Percentiles rank a stretch among this genome's conserved stretches.
Evolutionary conservation across 805 yeast genomes (phyloP).

Genomic region (Yarrowia sp.): DNA sequence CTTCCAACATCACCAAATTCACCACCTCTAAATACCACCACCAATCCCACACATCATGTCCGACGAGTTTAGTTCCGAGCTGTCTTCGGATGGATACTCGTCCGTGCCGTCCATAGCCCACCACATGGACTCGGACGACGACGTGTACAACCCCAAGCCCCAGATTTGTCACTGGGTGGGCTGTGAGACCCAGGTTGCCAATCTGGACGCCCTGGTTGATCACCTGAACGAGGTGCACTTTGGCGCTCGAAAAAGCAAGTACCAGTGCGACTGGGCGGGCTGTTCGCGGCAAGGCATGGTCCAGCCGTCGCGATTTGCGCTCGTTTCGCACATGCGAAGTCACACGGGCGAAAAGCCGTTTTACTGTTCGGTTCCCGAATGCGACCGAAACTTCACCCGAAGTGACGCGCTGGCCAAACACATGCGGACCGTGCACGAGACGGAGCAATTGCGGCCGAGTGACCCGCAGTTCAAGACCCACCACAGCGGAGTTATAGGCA

Average conservation of each 20-base stretch:
- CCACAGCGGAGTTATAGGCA: slow-evolving; percentile 23
- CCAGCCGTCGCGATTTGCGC: slow-evolving; percentile 63
- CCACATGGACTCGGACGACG: slow-evolving; percentile 42
- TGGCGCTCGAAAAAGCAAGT: slow-evolving; percentile 50
- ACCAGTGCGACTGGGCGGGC: slow-evolving; percentile 67
- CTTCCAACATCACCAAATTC: slow-evolving; percentile 6
- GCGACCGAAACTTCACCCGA: slow-evolving; percentile 64
- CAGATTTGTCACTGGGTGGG: slow-evolving; percentile 53
- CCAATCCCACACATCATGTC: slow-evolving; percentile 6
- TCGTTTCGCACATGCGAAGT: slow-evolving; percentile 66
- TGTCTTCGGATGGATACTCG: slow-evolving; percentile 39
- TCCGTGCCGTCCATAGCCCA: slow-evolving; percentile 42
- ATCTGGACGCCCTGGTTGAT: slow-evolving; percentile 52
- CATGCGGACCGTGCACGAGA: slow-evolving; percentile 65
- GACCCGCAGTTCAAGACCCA: slow-evolving; percentile 40
- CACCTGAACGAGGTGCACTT: slow-evolving; percentile 55
- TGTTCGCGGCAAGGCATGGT: slow-evolving; percentile 61
- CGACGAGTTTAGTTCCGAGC: slow-evolving; percentile 14
- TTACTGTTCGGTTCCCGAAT: slow-evolving; percentile 70
- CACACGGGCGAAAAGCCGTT: slow-evolving; percentile 75
- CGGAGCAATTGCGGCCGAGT: slow-evolving; percentile 44
- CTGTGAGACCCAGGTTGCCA: slow-evolving; percentile 49
- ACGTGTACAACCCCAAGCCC: slow-evolving; percentile 44
- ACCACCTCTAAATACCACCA: neutral
- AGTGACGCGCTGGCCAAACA: slow-evolving; percentile 71